These are phyloP conservation scores for Colletotrichum incanum DNA, from an alignment of 2,329 filamentous ascomycete genomes.

Conservation along the genomic window DNA sequence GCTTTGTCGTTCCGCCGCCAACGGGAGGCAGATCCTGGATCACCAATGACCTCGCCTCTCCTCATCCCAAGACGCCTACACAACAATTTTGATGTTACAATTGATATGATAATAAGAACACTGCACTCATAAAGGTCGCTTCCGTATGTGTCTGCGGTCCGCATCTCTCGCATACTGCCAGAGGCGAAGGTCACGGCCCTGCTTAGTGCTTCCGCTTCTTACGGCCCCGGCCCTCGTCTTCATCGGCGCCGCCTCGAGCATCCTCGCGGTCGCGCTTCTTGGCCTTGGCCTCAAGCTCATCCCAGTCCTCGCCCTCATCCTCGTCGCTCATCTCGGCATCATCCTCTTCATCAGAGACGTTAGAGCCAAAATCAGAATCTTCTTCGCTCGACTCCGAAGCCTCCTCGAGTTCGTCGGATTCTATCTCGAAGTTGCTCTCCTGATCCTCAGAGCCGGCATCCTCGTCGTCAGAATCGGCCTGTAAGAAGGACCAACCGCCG, in stretches of 20 bases:
- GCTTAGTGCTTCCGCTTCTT: slow-evolving; percentile 75
- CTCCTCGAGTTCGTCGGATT: slow-evolving; percentile 88
- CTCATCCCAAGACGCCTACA: slow-evolving; percentile 38
- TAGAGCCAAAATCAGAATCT: slow-evolving; percentile 94
- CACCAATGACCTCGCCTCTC: slow-evolving; percentile 16
- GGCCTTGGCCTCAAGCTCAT: slow-evolving; percentile 92
- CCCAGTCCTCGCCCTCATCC: slow-evolving; percentile 91
- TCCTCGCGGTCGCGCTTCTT: slow-evolving; percentile 84
- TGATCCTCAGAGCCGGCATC: slow-evolving; percentile 86
- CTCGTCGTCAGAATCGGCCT: slow-evolving; percentile 89
- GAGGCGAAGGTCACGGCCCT: background rate
- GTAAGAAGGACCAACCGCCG: slow-evolving; percentile 95
- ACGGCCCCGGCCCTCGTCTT: slow-evolving; percentile 82
- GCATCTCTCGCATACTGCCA: background rate
- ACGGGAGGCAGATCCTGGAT: slow-evolving; percentile 6
- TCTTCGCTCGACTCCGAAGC: slow-evolving; percentile 84
- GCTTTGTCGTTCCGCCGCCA: slow-evolving; percentile 16
- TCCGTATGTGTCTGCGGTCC: slow-evolving; percentile 10
- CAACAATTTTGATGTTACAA: slow-evolving; percentile 42
- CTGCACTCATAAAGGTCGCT: slow-evolving; percentile 15
- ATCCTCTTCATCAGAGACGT: slow-evolving; percentile 87
- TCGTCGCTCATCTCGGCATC: slow-evolving; percentile 82
- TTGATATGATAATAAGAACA: slow-evolving; percentile 34
- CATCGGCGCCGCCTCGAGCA: slow-evolving; percentile 83
- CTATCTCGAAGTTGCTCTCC: slow-evolving; percentile 93